phyloP scores from a whole-genome alignment of 176 grass and related monocot species.

The Triticum dicoccoides region DNA sequence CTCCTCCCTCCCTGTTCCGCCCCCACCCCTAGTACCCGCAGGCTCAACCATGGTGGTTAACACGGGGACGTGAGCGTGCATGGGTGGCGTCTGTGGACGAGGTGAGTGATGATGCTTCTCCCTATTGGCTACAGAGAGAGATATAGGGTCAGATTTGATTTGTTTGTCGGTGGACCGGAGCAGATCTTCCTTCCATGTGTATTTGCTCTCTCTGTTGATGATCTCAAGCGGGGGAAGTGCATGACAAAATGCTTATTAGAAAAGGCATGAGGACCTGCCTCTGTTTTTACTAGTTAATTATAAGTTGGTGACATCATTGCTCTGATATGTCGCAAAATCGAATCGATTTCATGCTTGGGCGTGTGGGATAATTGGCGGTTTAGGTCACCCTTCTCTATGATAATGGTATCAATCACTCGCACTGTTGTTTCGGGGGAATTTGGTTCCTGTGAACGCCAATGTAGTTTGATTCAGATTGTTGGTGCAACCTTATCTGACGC shows the following conservation, averaged over 20 bases:
- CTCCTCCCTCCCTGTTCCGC: no score
- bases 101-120: no score
- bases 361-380: not conserved
- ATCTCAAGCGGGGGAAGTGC: not conserved
- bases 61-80: no score
- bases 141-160: no score
- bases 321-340: not conserved
- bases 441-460: not conserved
- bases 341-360: not conserved
- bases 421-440: not conserved
- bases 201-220: not conserved
- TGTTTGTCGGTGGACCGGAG: not conserved
- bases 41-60: no score
- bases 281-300: not conserved
- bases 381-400: not conserved
- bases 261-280: not conserved
- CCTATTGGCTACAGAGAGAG: no score
- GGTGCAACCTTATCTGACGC: not conserved
- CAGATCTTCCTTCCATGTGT: not conserved
- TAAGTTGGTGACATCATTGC: not conserved
- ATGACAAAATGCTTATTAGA: not conserved
- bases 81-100: no score
- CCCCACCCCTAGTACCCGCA: no score
- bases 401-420: not conserved
- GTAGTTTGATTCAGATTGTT: conserved; percentile 1